A percentile compares a stretch with the other conserved stretches of the same genome.
Evolutionary conservation across 306 rosid species (phyloP).

Genomic region (Mimosa pudica): DNA sequence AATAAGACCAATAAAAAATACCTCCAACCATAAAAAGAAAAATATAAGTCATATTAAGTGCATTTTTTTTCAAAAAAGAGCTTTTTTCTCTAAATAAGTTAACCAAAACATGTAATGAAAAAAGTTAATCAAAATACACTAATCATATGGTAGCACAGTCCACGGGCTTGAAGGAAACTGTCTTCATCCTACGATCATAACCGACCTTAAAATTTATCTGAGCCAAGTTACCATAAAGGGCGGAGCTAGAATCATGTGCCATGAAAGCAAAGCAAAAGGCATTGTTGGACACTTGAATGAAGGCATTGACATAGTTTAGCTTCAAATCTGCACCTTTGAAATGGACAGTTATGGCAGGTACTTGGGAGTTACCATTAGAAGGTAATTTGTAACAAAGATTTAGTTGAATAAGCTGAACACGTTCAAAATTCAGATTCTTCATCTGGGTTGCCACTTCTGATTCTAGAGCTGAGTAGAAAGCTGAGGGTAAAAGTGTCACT

Average conservation of each 20-base stretch:
- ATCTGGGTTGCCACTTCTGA: neutral
- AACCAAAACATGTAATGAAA: too few species aligned
- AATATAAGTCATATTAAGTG: too few species aligned
- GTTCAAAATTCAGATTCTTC: neutral
- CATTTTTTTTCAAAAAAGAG: too few species aligned
- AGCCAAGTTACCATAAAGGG: slow-evolving; percentile 59
- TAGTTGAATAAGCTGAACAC: neutral
- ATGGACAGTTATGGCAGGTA: slow-evolving; percentile 40
- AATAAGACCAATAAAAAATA: too few species aligned
- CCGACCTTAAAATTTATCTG: slow-evolving; percentile 58
- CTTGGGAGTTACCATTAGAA: neutral
- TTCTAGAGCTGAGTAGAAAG: neutral
- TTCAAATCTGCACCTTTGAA: slow-evolving; percentile 45
- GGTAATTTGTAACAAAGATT: neutral
- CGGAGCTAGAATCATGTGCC: accelerated
- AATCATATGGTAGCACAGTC: too few species aligned
- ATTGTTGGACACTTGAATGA: slow-evolving; percentile 25
- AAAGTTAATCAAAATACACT: too few species aligned
- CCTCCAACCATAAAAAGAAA: too few species aligned
- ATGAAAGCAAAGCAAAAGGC: slow-evolving; percentile 52
- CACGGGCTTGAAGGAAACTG: slow-evolving; percentile 49
- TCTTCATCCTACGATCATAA: slow-evolving; percentile 39
- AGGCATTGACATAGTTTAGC: slow-evolving; percentile 35
- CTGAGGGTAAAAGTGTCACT: neutral
- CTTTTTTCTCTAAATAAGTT: too few species aligned